Percentiles rank a stretch among this genome's conserved stretches.
These are phyloP conservation scores for Neospermospora avenae DNA, from an alignment of 2,329 filamentous ascomycete species.

Conservation along the genomic window DNA sequence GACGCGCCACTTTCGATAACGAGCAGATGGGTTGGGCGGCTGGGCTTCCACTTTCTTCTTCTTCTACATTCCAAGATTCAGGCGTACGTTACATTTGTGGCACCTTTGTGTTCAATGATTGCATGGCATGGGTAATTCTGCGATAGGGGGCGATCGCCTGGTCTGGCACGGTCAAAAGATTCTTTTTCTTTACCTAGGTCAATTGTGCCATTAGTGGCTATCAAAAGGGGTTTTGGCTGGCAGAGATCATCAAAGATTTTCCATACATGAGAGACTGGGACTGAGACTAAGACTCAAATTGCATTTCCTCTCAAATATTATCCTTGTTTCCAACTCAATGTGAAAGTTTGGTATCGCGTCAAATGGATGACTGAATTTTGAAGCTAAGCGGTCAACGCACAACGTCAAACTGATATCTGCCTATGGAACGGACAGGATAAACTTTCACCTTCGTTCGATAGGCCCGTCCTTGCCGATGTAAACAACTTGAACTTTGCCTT, in stretches of 20 bases:
- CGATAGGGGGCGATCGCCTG: conserved; percentile 30
- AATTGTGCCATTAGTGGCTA: conserved; percentile 31
- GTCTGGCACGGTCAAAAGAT: conserved; percentile 36
- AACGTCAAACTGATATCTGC: too few species aligned
- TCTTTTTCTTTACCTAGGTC: conserved; percentile 30
- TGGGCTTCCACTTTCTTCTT: conserved; percentile 33
- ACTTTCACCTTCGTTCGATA: neutral
- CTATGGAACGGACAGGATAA: neutral
- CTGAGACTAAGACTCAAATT: conserved; percentile 27
- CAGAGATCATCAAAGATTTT: conserved; percentile 36
- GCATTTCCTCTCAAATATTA: conserved; percentile 20
- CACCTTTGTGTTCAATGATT: conserved; percentile 34
- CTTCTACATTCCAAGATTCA: conserved; percentile 35
- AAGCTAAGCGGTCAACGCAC: neutral
- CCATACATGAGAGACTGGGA: conserved; percentile 28
- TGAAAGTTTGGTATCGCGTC: neutral
- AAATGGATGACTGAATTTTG: neutral
- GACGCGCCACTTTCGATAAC: conserved; percentile 28
- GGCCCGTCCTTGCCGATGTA: neutral
- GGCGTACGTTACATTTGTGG: conserved; percentile 34
- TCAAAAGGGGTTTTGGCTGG: conserved; percentile 33
- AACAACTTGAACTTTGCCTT: neutral
- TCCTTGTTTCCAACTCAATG: neutral
- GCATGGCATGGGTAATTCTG: conserved; percentile 35
- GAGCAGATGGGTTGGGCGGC: conserved; percentile 32